A percentile compares a stretch with the other conserved stretches of the same genome.
Conservation (phyloP, 371 early-diverging fungal species). For the Rhizomucor miehei region DNA sequence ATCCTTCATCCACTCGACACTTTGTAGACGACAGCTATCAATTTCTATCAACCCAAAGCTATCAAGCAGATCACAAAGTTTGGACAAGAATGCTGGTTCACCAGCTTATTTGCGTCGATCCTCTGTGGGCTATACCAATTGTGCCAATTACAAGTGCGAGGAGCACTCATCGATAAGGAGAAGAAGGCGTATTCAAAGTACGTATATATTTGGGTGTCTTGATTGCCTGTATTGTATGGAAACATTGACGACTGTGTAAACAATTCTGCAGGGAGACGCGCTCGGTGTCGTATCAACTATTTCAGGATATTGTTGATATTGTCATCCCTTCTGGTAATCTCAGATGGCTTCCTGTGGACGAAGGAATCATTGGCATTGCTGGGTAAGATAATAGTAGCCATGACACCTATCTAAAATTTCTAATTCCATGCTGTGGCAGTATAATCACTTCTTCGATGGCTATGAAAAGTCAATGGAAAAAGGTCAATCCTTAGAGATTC, state of each 20-base stretch:
- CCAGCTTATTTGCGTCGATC: slow-evolving; percentile 58
- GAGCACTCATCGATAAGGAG: slow-evolving; percentile 3
- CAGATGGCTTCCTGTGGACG: slow-evolving; percentile 49
- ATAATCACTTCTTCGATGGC: slow-evolving; percentile 50
- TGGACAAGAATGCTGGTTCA: slow-evolving; percentile 62
- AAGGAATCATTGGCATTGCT: slow-evolving; percentile 63
- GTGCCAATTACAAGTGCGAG: slow-evolving; percentile 33
- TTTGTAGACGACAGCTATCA: slow-evolving; percentile 42
- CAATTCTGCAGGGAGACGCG: slow-evolving; percentile 31
- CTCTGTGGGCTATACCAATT: slow-evolving; percentile 59
- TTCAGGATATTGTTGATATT: slow-evolving; percentile 61
- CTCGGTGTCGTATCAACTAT: slow-evolving; percentile 40
- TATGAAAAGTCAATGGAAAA: slow-evolving; percentile 47
- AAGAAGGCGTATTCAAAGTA: neutral
- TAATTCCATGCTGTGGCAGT: slow-evolving; percentile 16
- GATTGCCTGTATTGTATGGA: too few relatives aligned
- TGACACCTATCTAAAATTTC: too few relatives aligned
- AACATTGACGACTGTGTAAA: too few relatives aligned
- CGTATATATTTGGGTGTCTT: too few relatives aligned
- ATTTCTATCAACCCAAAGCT: slow-evolving; percentile 51
- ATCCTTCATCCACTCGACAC: neutral
- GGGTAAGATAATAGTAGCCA: slow-evolving; percentile 46
- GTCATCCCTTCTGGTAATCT: slow-evolving; percentile 55
- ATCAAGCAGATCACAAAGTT: slow-evolving; percentile 46
- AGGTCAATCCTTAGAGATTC: slow-evolving; percentile 10